Evolutionary conservation across 2,329 filamentous ascomycete genomes (phyloP).

Genomic region (Fusarium annulatum): DNA sequence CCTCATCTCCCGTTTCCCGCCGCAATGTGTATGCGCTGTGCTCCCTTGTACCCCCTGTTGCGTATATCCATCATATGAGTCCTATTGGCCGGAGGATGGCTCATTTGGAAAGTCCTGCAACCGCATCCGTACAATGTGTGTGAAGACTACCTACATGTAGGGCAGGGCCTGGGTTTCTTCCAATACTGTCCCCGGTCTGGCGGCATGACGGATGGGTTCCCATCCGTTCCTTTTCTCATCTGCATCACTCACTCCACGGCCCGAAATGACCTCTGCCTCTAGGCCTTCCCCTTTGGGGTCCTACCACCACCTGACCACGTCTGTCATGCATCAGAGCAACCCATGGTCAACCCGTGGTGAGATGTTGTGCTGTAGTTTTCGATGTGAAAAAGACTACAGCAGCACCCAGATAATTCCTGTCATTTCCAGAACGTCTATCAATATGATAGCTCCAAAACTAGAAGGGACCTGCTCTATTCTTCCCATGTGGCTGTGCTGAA

Average conservation of each 20-base stretch:
- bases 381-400: neutral
- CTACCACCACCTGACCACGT: slow-evolving; percentile 43
- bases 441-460: slow-evolving; percentile 15
- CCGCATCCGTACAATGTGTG: slow-evolving; percentile 17
- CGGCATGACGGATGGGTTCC: slow-evolving; percentile 37
- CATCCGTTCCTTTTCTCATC: slow-evolving; percentile 38
- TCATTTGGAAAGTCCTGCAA: slow-evolving; percentile 22
- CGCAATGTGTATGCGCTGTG: slow-evolving; percentile 22
- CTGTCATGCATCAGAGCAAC: slow-evolving; percentile 29
- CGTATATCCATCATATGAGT: neutral
- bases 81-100: slow-evolving; percentile 19
- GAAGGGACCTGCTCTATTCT: slow-evolving; percentile 18
- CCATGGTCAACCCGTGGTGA: slow-evolving; percentile 33
- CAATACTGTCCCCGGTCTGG: slow-evolving; percentile 15
- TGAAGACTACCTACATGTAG: slow-evolving; percentile 25
- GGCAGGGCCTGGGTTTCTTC: slow-evolving; percentile 17
- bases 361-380: slow-evolving; percentile 14
- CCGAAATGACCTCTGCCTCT: slow-evolving; percentile 35
- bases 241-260: slow-evolving; percentile 32
- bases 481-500: slow-evolving; percentile 37
- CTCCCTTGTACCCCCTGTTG: slow-evolving; percentile 21
- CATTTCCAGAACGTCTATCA: slow-evolving; percentile 1
- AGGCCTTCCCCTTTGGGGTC: slow-evolving; percentile 41
- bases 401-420: slow-evolving; percentile 1
- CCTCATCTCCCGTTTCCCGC: slow-evolving; percentile 39